Conservation (phyloP, 2,329 filamentous ascomycete genomes). For the Colletotrichum lupini region DNA sequence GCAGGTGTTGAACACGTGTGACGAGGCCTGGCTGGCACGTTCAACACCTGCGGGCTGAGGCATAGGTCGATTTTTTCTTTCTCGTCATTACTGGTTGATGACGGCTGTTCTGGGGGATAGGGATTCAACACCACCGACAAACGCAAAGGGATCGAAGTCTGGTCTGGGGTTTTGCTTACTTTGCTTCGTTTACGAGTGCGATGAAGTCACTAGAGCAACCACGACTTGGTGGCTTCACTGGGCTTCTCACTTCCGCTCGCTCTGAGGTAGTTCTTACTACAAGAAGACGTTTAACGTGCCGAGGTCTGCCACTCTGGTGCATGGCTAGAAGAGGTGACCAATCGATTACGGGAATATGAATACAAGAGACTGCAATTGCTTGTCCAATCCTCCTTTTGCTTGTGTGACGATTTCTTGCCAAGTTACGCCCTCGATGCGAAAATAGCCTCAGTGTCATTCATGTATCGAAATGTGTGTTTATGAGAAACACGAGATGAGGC, state of each 20-base stretch:
- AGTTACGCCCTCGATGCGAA: no score
- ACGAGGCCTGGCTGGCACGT: slow-evolving; percentile 9
- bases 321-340: not conserved
- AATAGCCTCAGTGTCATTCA: no score
- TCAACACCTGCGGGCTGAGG: slow-evolving; percentile 19
- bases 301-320: not conserved
- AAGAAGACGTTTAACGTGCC: not conserved
- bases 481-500: no score
- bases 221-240: not conserved
- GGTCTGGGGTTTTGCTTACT: not conserved
- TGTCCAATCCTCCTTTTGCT: not conserved
- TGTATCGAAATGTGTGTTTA: no score
- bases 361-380: not conserved
- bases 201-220: not conserved
- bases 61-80: not conserved
- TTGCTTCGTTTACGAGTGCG: not conserved
- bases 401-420: no score
- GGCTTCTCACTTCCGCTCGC: not conserved
- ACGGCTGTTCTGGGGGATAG: not conserved
- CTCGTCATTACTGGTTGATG: slow-evolving; percentile 3
- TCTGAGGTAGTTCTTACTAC: not conserved
- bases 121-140: slow-evolving; percentile 24
- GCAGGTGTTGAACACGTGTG: not conserved
- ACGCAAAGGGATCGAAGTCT: not conserved
- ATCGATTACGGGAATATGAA: not conserved